phyloP scores from a whole-genome alignment of 2,329 filamentous ascomycete genomes.

The Colletotrichum simmondsii region DNA sequence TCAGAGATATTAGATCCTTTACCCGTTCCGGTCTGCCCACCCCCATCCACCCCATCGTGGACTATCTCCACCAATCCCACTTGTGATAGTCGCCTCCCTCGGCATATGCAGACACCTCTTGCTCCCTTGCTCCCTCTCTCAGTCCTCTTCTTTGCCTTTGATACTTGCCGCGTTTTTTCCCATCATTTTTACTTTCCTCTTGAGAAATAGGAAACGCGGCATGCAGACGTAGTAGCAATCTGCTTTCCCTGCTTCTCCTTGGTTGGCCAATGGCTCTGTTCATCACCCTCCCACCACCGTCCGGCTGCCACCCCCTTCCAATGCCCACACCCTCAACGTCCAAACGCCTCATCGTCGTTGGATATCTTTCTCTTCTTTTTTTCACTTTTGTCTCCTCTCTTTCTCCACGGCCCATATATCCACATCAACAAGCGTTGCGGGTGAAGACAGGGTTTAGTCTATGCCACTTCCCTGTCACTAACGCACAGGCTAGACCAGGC shows the following conservation, averaged over 20 bases:
- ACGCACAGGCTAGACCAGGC: conserved; percentile 32
- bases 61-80: conserved; percentile 44
- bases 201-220: conserved; percentile 47
- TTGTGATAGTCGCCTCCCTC: conserved; percentile 42
- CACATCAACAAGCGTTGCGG: conserved; percentile 13
- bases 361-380: conserved; percentile 12
- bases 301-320: conserved; percentile 2
- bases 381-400: neutral
- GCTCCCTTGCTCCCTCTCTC: conserved; percentile 30
- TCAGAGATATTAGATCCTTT: conserved; percentile 24
- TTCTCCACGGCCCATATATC: neutral
- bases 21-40: conserved; percentile 39
- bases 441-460: conserved; percentile 32
- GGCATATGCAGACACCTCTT: conserved; percentile 51
- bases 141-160: conserved; percentile 21
- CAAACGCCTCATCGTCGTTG: conserved; percentile 9
- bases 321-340: conserved; percentile 27
- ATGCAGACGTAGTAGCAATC: conserved; percentile 40
- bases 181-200: conserved; percentile 24
- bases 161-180: conserved; percentile 3
- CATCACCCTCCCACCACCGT: conserved; percentile 39
- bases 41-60: conserved; percentile 37
- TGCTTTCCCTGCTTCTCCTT: conserved; percentile 36
- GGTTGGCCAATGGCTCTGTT: conserved; percentile 40
- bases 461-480: conserved; percentile 27